Percentiles rank a stretch among this genome's conserved stretches.
These are phyloP conservation scores for Vinca minor DNA, from an alignment of 257 asterid genomes.

Conservation along the genomic window DNA sequence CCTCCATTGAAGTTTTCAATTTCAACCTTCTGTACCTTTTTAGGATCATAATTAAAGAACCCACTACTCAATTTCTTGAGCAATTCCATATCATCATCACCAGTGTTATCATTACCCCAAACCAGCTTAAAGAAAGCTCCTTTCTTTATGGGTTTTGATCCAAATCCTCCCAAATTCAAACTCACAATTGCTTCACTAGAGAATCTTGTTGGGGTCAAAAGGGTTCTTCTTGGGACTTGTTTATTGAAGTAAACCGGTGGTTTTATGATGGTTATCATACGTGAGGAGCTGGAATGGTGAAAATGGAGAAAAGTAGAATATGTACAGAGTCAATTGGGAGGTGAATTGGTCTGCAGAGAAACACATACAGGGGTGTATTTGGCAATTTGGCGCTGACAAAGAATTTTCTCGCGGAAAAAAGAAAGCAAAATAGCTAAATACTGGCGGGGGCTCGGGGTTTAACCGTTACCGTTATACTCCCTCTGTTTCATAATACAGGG, in stretches of 20 bases:
- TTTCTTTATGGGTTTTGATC: constrained; percentile 22
- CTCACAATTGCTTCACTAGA: constrained; percentile 26
- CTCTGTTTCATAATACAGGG: too few species aligned
- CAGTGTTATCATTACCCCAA: constrained; percentile 39
- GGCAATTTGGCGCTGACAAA: too few species aligned
- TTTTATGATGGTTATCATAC: constrained; percentile 46
- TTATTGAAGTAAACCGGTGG: constrained; percentile 37
- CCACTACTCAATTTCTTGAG: constrained; percentile 43
- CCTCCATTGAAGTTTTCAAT: constrained; percentile 55
- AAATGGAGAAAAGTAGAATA: too few species aligned
- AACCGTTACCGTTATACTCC: too few species aligned
- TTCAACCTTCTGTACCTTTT: constrained; percentile 48
- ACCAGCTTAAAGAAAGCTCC: constrained; percentile 19
- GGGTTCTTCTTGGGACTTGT: constrained; percentile 32
- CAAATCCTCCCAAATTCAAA: constrained; percentile 29
- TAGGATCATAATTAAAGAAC: constrained; percentile 39
- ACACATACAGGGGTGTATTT: too few species aligned
- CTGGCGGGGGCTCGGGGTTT: too few species aligned
- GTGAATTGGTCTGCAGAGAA: too few species aligned
- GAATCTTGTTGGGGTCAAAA: constrained; percentile 25
- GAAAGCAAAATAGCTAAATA: too few species aligned
- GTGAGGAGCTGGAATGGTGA: constrained; percentile 11
- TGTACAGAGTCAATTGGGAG: too few species aligned
- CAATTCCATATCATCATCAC: constrained; percentile 47
- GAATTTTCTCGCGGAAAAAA: too few species aligned